Base-by-base conservation (phyloP, 1,284 basidiomycete species). In the Sporisorium graminicola region DNA sequence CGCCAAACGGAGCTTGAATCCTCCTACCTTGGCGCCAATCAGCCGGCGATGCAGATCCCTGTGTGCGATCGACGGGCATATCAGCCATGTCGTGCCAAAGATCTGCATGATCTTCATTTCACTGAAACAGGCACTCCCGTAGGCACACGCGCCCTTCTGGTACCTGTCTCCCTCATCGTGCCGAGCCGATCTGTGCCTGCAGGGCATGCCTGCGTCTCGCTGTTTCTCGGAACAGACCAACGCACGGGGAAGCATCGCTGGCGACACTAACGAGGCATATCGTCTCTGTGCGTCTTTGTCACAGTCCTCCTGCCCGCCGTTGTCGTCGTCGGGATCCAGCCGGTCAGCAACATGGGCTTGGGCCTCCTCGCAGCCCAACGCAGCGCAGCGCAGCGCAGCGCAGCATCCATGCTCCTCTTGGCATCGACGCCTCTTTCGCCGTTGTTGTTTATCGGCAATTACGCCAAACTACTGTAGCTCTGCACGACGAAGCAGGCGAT, bases 111-210 rank as follows among this genome's bases (percentile, higher is more conserved):
- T 49, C 26, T 29, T 49, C 26, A 12, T 7, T 8, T 6, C 27
- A 49, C 47, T 49, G 47, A 49, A n/a, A 49, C 47, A 49, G 47
- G 46, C 26, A 47, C 46, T 47, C 26, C 26, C 46, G 46, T 27
- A 47, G 46, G 47, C 47, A 49, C 47, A 27, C 3, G 8, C 18
- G 16, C 8, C 44, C 16, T 29, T 50, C 7, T 50, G 49, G 49
- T 50, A 20, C 49, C 49, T 50, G 49, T 50, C n/a, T 50, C n/a
- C 10, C 29, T 50, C 29, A 33, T 49, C 47, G 9, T 29, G 47
- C 47, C 47, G 27, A 12, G 24, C 29, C 47, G 26, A 7, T 29
- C 18, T 49, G 47, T 50, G 49, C 49, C 29, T 31, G 49, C 49
- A 50, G 47, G 1, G 47, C 27, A n/a, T n/a, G n/a, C n/a, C n/a